Conservation (phyloP, 2,329 filamentous ascomycete genomes). For the Trichoderma atrobrunneum region DNA sequence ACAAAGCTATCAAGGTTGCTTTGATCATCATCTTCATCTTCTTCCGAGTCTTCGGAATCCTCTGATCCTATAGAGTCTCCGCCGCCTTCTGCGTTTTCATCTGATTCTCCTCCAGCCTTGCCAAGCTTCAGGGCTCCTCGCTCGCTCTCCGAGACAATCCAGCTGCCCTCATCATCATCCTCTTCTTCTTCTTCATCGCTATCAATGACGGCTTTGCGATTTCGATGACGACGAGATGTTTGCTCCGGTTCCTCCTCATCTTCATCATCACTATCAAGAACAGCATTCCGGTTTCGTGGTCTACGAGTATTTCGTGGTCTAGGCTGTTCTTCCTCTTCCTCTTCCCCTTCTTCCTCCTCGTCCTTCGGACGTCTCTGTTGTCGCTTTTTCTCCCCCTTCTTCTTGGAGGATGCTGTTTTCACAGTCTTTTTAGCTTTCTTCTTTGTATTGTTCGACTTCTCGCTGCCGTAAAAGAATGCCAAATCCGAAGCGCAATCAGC, state of each 20-base stretch:
- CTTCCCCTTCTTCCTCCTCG: constrained; percentile 24
- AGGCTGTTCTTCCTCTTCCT: constrained; percentile 29
- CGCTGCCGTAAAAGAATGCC: constrained; percentile 54
- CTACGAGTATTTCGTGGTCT: constrained; percentile 30
- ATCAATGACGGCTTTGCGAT: constrained; percentile 58
- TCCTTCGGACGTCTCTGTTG: constrained; percentile 40
- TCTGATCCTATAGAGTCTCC: constrained; percentile 74
- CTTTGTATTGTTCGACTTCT: constrained; percentile 37
- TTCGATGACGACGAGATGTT: constrained; percentile 39
- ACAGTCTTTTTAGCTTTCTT: constrained; percentile 40
- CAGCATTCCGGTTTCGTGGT: constrained; percentile 51
- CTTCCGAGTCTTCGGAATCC: constrained; percentile 57
- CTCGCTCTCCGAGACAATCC: constrained; percentile 72
- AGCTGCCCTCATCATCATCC: constrained; percentile 65
- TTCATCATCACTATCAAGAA: constrained; percentile 66
- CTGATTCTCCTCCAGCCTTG: constrained; percentile 78
- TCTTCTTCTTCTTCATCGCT: constrained; percentile 55
- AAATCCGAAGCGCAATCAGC: constrained; percentile 73
- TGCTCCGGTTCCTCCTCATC: constrained; percentile 35
- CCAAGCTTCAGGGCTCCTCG: constrained; percentile 61
- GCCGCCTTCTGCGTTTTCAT: constrained; percentile 83
- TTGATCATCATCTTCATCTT: constrained; percentile 51
- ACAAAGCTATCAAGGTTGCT: constrained; percentile 57
- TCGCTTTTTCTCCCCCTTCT: constrained; percentile 25
- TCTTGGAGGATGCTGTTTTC: constrained; percentile 40